Base-by-base conservation (phyloP, 169 alveolate species). In the Pseudocohnilembus persalinus region DNA sequence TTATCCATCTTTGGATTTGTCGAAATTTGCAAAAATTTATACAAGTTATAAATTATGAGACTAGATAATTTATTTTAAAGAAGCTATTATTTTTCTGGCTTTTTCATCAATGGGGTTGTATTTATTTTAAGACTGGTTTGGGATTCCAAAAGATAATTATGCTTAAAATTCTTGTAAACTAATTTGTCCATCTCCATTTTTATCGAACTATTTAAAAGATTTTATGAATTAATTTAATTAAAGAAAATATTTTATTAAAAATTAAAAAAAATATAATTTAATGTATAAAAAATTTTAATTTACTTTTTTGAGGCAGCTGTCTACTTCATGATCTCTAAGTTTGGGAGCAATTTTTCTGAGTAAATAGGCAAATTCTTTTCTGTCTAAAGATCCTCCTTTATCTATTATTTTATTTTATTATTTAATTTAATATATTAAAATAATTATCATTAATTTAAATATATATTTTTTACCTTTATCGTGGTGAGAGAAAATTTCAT, bases 191-290 rank as follows among this genome's bases (percentile, higher is more conserved):
- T 81, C 87, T 35, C 78, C 78, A 29, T 86, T 81, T 63, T 68
- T 80, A 35, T 86, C 90, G 68, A 86, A 86, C 75, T 81, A 31
- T n/a, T n/a, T n/a, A n/a, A n/a, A 81, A 81, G 26, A 81, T 74
- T 16, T 49, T 31, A n/a, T 25, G 73, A 0, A 73, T 64, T 73
- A 30, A 75, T 29, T 73, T 63, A 32, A 31, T 34, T 30, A 68
- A 63, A 31, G 28, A 20, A 30, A 32, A 31, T 65, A 65, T 63
- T 29, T 65, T 76, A 28, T 63, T 63, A 29, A 30, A 31, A 81
- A 65, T n/a, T n/a, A n/a, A n/a, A n/a, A n/a, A n/a, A n/a, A n/a
- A n/a, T n/a, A n/a, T n/a, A n/a, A n/a, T n/a, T n/a, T n/a, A n/a
- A n/a, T n/a, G n/a, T n/a, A n/a, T n/a, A n/a, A n/a, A n/a, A n/a